Conservation (phyloP, 805 yeast species). For the Saccharomycopsis oosterbeekiorum region DNA sequence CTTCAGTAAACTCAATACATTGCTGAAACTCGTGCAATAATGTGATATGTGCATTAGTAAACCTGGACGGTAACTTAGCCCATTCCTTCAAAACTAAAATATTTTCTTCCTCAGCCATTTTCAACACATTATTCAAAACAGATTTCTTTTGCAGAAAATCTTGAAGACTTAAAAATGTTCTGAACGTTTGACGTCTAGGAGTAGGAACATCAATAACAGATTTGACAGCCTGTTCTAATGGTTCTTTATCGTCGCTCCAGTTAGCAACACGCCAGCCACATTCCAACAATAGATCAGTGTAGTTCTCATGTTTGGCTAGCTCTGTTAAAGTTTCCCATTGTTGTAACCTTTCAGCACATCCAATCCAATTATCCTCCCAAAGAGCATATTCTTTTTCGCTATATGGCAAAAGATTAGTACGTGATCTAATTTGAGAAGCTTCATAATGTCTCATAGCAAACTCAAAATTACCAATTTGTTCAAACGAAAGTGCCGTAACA, state of each 20-base stretch:
- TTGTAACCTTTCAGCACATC: constrained; percentile 92
- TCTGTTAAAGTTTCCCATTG: constrained; percentile 98
- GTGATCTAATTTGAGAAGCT: constrained; percentile 91
- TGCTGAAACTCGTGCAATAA: constrained; percentile 92
- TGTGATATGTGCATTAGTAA: constrained; percentile 79
- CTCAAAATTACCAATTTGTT: constrained; percentile 92
- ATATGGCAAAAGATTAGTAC: constrained; percentile 91
- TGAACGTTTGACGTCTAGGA: constrained; percentile 91
- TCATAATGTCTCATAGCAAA: constrained; percentile 91
- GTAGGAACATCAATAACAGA: constrained; percentile 98
- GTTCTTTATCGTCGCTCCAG: constrained; percentile 92
- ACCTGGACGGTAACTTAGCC: constrained; percentile 73
- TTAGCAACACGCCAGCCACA: constrained; percentile 99
- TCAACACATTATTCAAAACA: constrained; percentile 72
- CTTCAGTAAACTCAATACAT: constrained; percentile 95
- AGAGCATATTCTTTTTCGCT: constrained; percentile 90
- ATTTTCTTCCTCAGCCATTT: constrained; percentile 90
- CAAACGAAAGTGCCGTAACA: constrained; percentile 84
- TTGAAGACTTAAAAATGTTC: constrained; percentile 86
- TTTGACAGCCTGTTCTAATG: constrained; percentile 86
- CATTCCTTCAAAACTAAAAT: constrained; percentile 87
- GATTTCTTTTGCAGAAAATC: constrained; percentile 89
- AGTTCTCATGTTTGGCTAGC: constrained; percentile 95
- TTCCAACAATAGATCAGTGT: constrained; percentile 87
- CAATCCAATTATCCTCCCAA: constrained; percentile 99